A percentile compares a stretch with the other conserved stretches of the same genome.
These are phyloP conservation scores for Polysphondylium violaceum DNA, from an alignment of 78 protist species.

Conservation along the genomic window DNA sequence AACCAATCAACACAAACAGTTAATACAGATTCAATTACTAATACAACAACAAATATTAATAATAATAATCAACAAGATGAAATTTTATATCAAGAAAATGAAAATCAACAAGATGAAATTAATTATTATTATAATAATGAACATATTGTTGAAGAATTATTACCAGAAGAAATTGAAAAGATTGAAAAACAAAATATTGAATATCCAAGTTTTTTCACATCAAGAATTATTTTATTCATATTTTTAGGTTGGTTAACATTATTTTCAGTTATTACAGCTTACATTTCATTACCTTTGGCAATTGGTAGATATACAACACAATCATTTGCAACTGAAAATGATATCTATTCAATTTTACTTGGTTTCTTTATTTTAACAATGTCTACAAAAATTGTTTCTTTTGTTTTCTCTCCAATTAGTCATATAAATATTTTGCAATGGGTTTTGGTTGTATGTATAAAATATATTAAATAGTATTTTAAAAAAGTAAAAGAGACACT, in stretches of 20 bases:
- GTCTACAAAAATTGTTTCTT: background rate
- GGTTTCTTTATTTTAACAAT: conserved; percentile 16
- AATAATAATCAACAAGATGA: no score
- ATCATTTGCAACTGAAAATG: conserved; percentile 15
- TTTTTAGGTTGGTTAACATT: conserved; percentile 43
- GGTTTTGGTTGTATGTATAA: conserved; percentile 10
- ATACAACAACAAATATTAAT: no score
- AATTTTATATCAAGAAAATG: no score
- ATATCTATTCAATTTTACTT: conserved; percentile 18
- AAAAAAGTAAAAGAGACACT: background rate
- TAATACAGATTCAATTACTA: no score
- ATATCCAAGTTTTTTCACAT: background rate
- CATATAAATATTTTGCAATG: conserved; percentile 19
- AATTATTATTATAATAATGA: no score
- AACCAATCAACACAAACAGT: no score
- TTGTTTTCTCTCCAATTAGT: background rate
- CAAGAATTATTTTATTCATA: conserved; percentile 20
- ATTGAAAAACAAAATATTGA: no score
- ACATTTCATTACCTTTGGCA: conserved; percentile 19
- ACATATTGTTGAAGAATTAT: no score
- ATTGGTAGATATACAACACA: conserved; percentile 27
- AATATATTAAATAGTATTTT: background rate
- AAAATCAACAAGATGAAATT: no score
- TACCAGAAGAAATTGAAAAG: no score
- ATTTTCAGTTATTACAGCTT: background rate